Percentiles rank a stretch among this genome's conserved stretches.
Conservation (phyloP, 2,329 filamentous ascomycete species). For the Xylariomycetidae sp. region DNA sequence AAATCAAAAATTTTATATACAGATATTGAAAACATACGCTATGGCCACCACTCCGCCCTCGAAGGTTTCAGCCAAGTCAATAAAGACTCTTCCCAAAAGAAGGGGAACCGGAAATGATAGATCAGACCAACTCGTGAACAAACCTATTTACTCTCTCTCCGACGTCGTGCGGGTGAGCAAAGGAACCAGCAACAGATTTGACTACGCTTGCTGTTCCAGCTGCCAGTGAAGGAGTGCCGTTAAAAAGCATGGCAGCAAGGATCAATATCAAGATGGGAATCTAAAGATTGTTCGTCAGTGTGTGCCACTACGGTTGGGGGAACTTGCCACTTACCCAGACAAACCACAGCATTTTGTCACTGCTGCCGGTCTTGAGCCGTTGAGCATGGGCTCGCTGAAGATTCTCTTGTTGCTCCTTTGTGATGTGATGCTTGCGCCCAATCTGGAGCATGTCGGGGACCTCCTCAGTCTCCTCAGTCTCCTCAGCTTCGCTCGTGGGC, state of each 20-base stretch:
- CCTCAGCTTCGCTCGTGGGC: slow-evolving; percentile 26
- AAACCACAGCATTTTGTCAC: slow-evolving; percentile 63
- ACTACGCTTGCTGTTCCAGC: slow-evolving; percentile 11
- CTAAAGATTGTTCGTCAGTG: slow-evolving; percentile 20
- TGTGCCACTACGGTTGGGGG: neutral
- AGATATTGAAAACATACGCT: no score
- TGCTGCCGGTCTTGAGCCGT: slow-evolving; percentile 59
- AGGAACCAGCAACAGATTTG: slow-evolving; percentile 10
- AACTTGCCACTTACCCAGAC: slow-evolving; percentile 52
- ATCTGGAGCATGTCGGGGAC: slow-evolving; percentile 49
- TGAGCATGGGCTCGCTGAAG: slow-evolving; percentile 56
- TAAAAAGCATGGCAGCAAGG: slow-evolving; percentile 31
- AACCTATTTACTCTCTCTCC: slow-evolving; percentile 9
- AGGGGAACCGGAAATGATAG: neutral
- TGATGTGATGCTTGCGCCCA: slow-evolving; percentile 59
- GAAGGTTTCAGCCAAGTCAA: no score
- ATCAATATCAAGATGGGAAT: slow-evolving; percentile 33
- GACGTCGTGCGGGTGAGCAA: slow-evolving; percentile 15
- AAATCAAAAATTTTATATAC: no score
- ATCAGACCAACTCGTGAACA: slow-evolving; percentile 8
- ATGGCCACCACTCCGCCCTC: no score
- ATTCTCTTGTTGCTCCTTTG: slow-evolving; percentile 60
- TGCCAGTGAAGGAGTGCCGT: slow-evolving; percentile 24
- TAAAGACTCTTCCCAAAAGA: no score
- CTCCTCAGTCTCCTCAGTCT: slow-evolving; percentile 23